Conservation (phyloP, 2,329 filamentous ascomycete genomes). For the Camptophora hylomeconis region DNA sequence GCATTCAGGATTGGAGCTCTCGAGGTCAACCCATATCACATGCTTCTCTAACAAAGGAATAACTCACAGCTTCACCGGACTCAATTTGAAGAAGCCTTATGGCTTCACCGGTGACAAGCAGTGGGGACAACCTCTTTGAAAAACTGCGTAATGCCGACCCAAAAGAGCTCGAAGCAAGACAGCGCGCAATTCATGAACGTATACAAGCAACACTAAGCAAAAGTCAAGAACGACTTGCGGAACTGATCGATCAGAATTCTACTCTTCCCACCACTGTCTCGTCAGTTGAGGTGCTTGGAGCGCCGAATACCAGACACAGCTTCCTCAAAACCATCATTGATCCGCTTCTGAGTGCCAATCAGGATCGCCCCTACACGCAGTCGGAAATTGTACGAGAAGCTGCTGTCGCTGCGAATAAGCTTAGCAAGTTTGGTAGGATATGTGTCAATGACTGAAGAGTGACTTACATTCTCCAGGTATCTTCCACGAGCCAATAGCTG, state of each 20-base stretch:
- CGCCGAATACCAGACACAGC: constrained; percentile 63
- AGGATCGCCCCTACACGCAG: constrained; percentile 59
- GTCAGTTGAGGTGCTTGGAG: constrained; percentile 71
- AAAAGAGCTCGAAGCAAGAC: constrained; percentile 44
- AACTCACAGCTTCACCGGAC: too few species aligned
- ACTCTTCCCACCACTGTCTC: constrained; percentile 80
- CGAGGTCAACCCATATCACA: too few species aligned
- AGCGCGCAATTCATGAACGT: constrained; percentile 47
- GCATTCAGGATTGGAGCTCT: too few species aligned
- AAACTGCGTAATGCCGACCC: constrained; percentile 31
- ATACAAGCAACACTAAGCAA: constrained; percentile 46
- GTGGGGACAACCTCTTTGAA: constrained; percentile 13
- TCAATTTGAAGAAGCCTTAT: too few species aligned
- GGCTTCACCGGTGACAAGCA: too few species aligned
- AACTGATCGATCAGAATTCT: constrained; percentile 66
- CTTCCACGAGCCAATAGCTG: constrained; percentile 68
- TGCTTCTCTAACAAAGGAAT: too few species aligned
- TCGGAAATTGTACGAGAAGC: constrained; percentile 65
- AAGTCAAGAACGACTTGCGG: constrained; percentile 49
- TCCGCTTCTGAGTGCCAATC: constrained; percentile 59
- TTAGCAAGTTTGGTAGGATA: constrained; percentile 60
- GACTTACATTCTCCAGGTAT: constrained; percentile 48
- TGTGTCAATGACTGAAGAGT: neutral
- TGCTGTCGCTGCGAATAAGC: constrained; percentile 56
- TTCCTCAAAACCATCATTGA: constrained; percentile 75